These are phyloP conservation scores for Teunomyces atbi DNA, from an alignment of 805 yeast genomes.

Conservation along the genomic window DNA sequence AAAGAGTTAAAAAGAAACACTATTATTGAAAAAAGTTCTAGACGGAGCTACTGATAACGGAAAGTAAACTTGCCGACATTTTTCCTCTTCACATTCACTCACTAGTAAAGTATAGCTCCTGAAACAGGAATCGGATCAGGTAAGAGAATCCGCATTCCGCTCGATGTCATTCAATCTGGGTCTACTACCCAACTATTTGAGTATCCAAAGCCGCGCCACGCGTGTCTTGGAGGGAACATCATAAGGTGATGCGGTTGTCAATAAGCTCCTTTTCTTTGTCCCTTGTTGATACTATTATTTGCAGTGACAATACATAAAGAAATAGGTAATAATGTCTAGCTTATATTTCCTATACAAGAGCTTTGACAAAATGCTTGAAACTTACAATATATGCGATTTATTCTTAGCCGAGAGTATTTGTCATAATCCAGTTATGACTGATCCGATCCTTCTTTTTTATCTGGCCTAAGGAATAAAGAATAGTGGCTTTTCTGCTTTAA, in stretches of 20 bases:
- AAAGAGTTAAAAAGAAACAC: no score
- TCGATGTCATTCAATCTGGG: not conserved
- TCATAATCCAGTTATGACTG: constrained; percentile 8
- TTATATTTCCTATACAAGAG: not conserved
- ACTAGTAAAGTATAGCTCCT: not conserved
- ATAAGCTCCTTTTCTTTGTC: not conserved
- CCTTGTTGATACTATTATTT: not conserved
- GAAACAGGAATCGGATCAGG: constrained; percentile 1
- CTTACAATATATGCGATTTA: not conserved
- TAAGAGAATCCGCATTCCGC: not conserved
- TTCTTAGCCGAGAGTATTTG: not conserved
- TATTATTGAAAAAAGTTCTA: no score
- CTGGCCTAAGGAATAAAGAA: constrained; percentile 16
- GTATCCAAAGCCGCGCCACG: no score
- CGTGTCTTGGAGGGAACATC: no score
- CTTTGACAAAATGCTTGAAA: not conserved
- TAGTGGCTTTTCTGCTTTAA: constrained; percentile 19
- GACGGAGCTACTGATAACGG: no score
- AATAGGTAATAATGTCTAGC: constrained; percentile 1
- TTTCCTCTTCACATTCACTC: no score
- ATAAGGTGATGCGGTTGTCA: no score
- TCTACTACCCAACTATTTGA: not conserved
- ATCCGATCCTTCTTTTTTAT: not conserved
- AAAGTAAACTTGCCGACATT: no score
- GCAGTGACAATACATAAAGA: not conserved